Conservation (phyloP, 345 rosid genomes). For the Arabidopsis arenosa region DNA sequence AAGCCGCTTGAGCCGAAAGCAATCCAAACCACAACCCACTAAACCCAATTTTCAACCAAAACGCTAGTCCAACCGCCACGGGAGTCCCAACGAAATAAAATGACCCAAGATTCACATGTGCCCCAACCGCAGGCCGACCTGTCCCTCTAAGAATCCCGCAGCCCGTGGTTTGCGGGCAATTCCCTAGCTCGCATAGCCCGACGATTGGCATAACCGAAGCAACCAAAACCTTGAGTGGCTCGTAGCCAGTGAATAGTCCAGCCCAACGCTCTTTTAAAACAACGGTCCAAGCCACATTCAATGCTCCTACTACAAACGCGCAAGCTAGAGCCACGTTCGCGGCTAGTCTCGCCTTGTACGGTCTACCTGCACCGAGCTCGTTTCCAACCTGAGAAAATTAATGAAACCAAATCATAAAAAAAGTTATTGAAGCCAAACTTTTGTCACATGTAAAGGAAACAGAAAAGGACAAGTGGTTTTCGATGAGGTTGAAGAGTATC, state of each 20-base stretch:
- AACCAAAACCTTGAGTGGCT: slow-evolving; percentile 65
- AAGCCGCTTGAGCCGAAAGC: slow-evolving; percentile 86
- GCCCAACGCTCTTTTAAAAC: slow-evolving; percentile 77
- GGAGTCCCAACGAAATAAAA: slow-evolving; percentile 97
- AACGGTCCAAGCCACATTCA: slow-evolving; percentile 86
- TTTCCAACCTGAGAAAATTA: slow-evolving; percentile 70
- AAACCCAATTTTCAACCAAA: slow-evolving; percentile 73
- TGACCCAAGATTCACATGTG: slow-evolving; percentile 78
- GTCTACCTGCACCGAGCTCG: slow-evolving; percentile 94
- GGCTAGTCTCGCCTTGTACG: slow-evolving; percentile 81
- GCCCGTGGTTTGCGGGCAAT: slow-evolving; percentile 97
- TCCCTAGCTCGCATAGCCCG: slow-evolving; percentile 92
- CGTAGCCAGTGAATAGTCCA: slow-evolving; percentile 68
- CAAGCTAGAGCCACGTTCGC: slow-evolving; percentile 87
- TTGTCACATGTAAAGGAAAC: slow-evolving; percentile 42
- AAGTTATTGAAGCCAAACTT: slow-evolving; percentile 29
- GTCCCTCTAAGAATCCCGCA: slow-evolving; percentile 95
- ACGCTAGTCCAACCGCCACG: slow-evolving; percentile 86
- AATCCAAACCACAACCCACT: slow-evolving; percentile 94
- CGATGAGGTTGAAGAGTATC: slow-evolving; percentile 36
- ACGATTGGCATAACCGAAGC: slow-evolving; percentile 85
- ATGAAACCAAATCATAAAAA: slow-evolving; percentile 16
- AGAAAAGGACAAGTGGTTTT: slow-evolving; percentile 40
- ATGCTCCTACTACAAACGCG: slow-evolving; percentile 69
- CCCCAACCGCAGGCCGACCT: slow-evolving; percentile 81